These are phyloP conservation scores for Candida silvicultrix DNA, from an alignment of 805 yeast genomes.

Conservation along the genomic window DNA sequence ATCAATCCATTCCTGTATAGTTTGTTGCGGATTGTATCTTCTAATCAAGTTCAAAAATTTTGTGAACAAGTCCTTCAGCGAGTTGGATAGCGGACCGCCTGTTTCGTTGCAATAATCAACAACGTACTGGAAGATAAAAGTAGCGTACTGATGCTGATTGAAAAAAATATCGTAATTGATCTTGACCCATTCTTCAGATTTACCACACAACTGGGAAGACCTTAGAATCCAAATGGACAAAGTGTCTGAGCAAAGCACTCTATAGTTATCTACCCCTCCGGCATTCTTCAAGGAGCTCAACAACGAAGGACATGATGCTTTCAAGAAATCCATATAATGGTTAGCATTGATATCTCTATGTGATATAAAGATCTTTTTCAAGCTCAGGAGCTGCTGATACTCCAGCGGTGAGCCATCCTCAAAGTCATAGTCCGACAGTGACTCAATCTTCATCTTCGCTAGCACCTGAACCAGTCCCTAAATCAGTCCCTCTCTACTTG, in stretches of 20 bases:
- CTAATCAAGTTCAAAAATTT: conserved; percentile 43
- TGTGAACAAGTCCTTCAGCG: conserved; percentile 52
- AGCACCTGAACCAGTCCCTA: too few species aligned
- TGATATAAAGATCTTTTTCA: conserved; percentile 12
- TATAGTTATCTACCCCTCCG: conserved; percentile 29
- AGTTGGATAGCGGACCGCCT: conserved; percentile 64
- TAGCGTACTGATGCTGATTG: not conserved
- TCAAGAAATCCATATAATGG: conserved; percentile 9
- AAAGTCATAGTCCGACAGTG: not conserved
- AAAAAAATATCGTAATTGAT: not conserved
- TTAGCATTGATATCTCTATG: conserved; percentile 9
- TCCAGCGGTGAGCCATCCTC: conserved; percentile 12
- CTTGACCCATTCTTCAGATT: conserved; percentile 12
- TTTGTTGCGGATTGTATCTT: conserved; percentile 15
- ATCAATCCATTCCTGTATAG: conserved; percentile 40
- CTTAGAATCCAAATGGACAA: conserved; percentile 62
- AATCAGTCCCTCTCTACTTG: too few species aligned
- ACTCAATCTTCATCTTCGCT: conserved; percentile 11
- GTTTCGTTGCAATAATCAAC: conserved; percentile 68
- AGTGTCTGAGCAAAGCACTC: conserved; percentile 49
- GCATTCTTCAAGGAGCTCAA: conserved; percentile 25
- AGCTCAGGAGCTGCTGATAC: too few species aligned
- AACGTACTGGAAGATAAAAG: conserved; percentile 42
- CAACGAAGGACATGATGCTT: conserved; percentile 21
- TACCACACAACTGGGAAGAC: conserved; percentile 32